Percentiles rank a stretch among this genome's conserved stretches.
phyloP scores from a whole-genome alignment of 2,329 filamentous ascomycete genomes.

The Clathrospora elynae region DNA sequence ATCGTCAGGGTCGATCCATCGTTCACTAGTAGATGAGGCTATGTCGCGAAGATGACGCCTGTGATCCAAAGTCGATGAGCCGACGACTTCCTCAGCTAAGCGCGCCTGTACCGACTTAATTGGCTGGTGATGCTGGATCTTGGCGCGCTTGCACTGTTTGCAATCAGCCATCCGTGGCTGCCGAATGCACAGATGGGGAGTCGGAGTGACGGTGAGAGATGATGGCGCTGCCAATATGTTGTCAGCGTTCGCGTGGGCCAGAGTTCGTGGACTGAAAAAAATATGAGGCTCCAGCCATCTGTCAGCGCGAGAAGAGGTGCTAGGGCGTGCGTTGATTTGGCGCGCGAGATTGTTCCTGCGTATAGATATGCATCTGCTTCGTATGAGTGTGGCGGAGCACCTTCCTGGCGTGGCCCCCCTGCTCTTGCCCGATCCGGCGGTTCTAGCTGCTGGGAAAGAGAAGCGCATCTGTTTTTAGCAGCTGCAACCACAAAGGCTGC shows the following conservation, averaged over 20 bases:
- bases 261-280: not conserved
- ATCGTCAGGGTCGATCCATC: slow-evolving; percentile 15
- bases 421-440: slow-evolving; percentile 22
- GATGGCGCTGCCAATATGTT: not conserved
- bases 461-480: slow-evolving; percentile 20
- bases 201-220: not conserved
- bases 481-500: slow-evolving; percentile 5
- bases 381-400: slow-evolving; percentile 34
- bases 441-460: slow-evolving; percentile 8
- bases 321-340: slow-evolving; percentile 14
- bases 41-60: slow-evolving; percentile 1
- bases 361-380: slow-evolving; percentile 10
- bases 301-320: slow-evolving; percentile 13
- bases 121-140: slow-evolving; percentile 4
- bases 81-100: slow-evolving; percentile 6
- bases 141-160: slow-evolving; percentile 8
- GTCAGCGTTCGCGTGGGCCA: not conserved
- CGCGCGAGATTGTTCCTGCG: slow-evolving; percentile 25
- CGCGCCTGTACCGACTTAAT: slow-evolving; percentile 2
- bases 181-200: slow-evolving; percentile 23
- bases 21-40: slow-evolving; percentile 1
- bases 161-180: slow-evolving; percentile 10
- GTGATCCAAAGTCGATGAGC: slow-evolving; percentile 3
- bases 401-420: slow-evolving; percentile 12
- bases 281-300: slow-evolving; percentile 6